Conservation (phyloP, 441 rosid species). For the Sinapis alba region DNA sequence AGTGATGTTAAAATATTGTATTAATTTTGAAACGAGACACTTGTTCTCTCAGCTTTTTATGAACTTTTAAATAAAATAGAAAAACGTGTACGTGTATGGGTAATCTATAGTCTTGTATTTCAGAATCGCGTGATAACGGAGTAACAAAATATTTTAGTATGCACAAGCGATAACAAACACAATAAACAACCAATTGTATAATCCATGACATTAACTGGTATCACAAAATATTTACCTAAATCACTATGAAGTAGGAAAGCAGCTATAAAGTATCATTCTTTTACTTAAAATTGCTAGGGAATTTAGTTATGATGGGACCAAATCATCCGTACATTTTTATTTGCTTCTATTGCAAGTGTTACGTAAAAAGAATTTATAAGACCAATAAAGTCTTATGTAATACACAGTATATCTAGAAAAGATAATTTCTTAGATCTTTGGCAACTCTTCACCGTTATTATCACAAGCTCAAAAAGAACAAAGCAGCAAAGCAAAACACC, state of each 20-base stretch:
- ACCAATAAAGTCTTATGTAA: background rate
- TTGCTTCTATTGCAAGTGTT: constrained; percentile 18
- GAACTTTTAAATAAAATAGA: background rate
- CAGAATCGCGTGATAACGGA: no score
- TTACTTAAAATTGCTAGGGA: background rate
- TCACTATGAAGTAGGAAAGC: background rate
- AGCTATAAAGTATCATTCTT: background rate
- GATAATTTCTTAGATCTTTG: background rate
- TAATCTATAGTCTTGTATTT: no score
- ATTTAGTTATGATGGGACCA: constrained; percentile 15
- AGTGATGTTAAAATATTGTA: background rate
- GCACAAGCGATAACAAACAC: no score
- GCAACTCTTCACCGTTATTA: background rate
- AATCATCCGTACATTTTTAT: constrained; percentile 12
- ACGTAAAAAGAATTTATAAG: background rate
- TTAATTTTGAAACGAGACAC: background rate
- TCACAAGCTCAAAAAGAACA: background rate
- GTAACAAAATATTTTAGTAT: no score
- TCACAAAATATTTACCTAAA: background rate
- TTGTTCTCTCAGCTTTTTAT: background rate
- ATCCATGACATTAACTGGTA: background rate
- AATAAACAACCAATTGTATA: no score
- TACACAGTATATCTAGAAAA: no score
- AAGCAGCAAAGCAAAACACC: background rate
- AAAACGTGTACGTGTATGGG: no score